Evolutionary conservation across 495 filamentous ascomycete genomes (phyloP), one percentile per base, ranked within the genome.

Genomic region (Aspergillus panamensis): DNA sequence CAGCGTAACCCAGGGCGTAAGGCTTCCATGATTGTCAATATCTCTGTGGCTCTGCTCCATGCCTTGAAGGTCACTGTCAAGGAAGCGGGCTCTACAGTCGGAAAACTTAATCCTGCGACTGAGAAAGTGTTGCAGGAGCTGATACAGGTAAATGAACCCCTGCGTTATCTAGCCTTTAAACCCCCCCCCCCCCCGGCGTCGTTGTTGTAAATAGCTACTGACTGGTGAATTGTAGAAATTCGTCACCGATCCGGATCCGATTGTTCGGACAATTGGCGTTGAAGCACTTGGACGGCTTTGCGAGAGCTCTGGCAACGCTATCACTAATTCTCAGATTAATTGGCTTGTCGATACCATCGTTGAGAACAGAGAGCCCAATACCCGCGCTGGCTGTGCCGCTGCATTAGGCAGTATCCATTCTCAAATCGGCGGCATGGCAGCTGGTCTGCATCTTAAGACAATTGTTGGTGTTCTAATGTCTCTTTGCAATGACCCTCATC

Each of bases 351-450:
- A 97, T 53, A 94, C 87, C 7, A 96, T 99, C 62, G 91, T 99
- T 10, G 81, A 85, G 35, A 97, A 97, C 65, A 79, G 93, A 30
- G 94, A 99, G 57, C 94, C 94, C 6, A 93, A 89, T 66, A 90
- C 90, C 12, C 86, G 94, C 66, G 91, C 94, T 40, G 94, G 94
- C 29, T 99, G 91, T 68, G 95, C 95, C 17, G 86, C 94, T 75
- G 91, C 94, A 33, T 76, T 99, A 55, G 94, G 93, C 13, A 90
- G 87, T 60, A 97, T 97, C 44, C 94, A 97, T 70, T 86, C 91
- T 2, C 90, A 96, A 68, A 89, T 97, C 31, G 94, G 94, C 54
- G 94, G 94, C 61, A 97, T 99, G 92, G 95, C 95, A 55, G 94
- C 94, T 51, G 91, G 92, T n/a, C 88, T 91, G 64, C 94, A 99